A percentile compares a stretch with the other conserved stretches of the same genome.
These are phyloP conservation scores for Sclerotiophoma versabilis DNA, from an alignment of 2,329 filamentous ascomycete species.

Conservation along the genomic window DNA sequence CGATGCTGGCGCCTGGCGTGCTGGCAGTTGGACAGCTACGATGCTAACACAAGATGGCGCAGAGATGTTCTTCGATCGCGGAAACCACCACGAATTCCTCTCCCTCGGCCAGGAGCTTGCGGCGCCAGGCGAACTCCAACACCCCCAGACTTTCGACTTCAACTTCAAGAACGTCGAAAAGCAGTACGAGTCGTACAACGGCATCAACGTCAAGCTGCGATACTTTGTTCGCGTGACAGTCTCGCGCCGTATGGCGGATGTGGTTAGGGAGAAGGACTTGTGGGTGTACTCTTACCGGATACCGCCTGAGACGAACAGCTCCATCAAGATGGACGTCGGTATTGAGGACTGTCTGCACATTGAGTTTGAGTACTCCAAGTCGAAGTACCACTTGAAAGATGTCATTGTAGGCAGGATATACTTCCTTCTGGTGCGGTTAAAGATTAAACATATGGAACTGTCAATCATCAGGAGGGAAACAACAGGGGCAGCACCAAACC, in stretches of 20 bases:
- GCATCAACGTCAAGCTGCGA: conserved; percentile 98
- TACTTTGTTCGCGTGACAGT: conserved; percentile 99
- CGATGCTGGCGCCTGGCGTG: conserved; percentile 6
- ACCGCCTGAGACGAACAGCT: conserved; percentile 96
- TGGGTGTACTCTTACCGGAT: conserved; percentile 99
- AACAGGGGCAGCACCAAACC: conserved; percentile 93
- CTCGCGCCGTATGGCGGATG: conserved; percentile 94
- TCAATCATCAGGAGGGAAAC: conserved; percentile 97
- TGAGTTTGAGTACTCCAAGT: conserved; percentile 99
- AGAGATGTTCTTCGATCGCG: conserved; percentile 99
- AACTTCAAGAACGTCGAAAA: conserved; percentile 99
- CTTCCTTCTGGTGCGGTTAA: conserved; percentile 93
- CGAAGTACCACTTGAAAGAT: conserved; percentile 98
- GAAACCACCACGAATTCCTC: conserved; percentile 99
- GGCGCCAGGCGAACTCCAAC: conserved; percentile 95
- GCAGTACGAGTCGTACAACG: conserved; percentile 99
- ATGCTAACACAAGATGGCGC: conserved; percentile 21
- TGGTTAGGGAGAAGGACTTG: conserved; percentile 98
- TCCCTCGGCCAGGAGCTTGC: conserved; percentile 96
- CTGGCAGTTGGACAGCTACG: neutral
- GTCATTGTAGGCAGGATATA: conserved; percentile 99
- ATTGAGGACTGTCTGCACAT: conserved; percentile 99
- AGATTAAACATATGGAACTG: conserved; percentile 99
- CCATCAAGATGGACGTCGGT: conserved; percentile 99
- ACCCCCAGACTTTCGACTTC: conserved; percentile 98